phyloP scores from a whole-genome alignment of 1,284 basidiomycete species.

The Meira nashicola region DNA sequence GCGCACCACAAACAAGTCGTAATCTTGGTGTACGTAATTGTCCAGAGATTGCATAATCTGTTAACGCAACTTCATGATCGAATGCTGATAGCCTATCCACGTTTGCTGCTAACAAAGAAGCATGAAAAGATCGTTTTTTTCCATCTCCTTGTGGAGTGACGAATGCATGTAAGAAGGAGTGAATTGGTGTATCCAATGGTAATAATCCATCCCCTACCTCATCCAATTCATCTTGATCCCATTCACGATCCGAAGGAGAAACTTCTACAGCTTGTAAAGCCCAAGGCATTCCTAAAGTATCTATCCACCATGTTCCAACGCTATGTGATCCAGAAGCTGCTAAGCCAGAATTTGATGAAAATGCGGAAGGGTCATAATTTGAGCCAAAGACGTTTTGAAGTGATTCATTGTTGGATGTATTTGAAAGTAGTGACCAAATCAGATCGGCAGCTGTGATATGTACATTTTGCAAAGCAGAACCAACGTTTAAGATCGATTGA shows the following conservation, averaged over 20 bases:
- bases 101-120: neutral
- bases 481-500: conserved; percentile 27
- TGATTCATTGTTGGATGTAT: conserved; percentile 21
- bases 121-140: neutral
- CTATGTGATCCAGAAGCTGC: neutral
- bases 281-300: conserved; percentile 30
- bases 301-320: conserved; percentile 24
- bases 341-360: no score
- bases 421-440: conserved; percentile 27
- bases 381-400: conserved; percentile 31
- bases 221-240: conserved; percentile 27
- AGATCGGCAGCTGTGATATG: conserved; percentile 22
- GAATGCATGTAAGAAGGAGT: conserved; percentile 6
- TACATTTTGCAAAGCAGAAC: conserved; percentile 16
- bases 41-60: conserved; percentile 67
- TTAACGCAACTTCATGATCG: conserved; percentile 60
- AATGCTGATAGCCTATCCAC: conserved; percentile 50
- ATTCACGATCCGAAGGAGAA: conserved; percentile 30
- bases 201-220: conserved; percentile 22
- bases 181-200: neutral
- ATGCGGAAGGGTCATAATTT: conserved; percentile 20
- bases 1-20: conserved; percentile 63
- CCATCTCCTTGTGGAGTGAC: neutral
- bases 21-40: conserved; percentile 66
- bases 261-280: conserved; percentile 28